Base-by-base conservation (phyloP, 1,284 basidiomycete species). In the Chalciporus sp. region DNA sequence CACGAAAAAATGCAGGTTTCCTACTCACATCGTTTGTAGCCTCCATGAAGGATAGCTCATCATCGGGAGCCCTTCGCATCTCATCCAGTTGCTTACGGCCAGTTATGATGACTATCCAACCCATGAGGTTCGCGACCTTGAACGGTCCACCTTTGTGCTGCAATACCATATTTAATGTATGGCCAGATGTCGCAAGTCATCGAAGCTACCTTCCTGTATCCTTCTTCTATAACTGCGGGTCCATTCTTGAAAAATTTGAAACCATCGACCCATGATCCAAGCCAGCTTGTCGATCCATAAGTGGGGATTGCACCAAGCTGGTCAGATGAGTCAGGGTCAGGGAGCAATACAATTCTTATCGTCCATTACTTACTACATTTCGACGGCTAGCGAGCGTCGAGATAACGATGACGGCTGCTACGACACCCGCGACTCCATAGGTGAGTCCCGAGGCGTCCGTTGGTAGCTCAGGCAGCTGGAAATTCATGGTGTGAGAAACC, bases 51-150 rank as follows among this genome's bases (percentile, higher is more conserved):
- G 74, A 77, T 5, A 81, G 46, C 1, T 67, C 58, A 12, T 76
- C 72, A 20, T 77, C 75, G 0, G 68, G 65, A 4, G 74, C 72
- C 20, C 66, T 73, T 4, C 69, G 63, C 8, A 80, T 19, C 20
- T 82, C 79, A 2, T 80, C 74, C 12, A 77, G 59, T 19, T 73
- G 59, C 28, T 70, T 58, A 0, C 61, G 65, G 7, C 67, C 70
- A 19, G 61, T 71, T 3, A 77, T 52, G 23, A 80, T 39, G 12
- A 81, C 69, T 1, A 73, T 35, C 79, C 78, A 82, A 40, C 61
- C 58, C 28, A 65, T 65, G 4, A 70, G 47, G 0, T 68, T 61
- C 0, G 76, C 61, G 10, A 82, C 55, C 55, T 78, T 79, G 69
- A 80, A 81, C 3, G 68, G 58, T 0, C 58, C 54, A 12, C 66